A percentile compares a stretch with the other conserved stretches of the same genome.
These are phyloP conservation scores for Lachnellula willkommii DNA, from an alignment of 2,329 filamentous ascomycete species.

Conservation along the genomic window DNA sequence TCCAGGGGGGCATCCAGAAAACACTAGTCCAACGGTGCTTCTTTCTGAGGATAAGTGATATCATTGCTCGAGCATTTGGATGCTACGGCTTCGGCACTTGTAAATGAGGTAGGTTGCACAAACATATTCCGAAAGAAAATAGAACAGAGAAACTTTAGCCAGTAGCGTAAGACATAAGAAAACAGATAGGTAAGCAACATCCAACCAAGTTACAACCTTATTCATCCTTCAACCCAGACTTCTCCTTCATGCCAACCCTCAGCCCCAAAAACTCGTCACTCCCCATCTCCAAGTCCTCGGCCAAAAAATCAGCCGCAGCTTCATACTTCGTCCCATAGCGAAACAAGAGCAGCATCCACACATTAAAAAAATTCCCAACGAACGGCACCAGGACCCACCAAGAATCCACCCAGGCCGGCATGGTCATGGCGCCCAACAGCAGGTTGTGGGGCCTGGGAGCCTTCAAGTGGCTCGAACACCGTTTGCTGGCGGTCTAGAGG, in stretches of 20 bases:
- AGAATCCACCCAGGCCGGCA: conserved; percentile 9
- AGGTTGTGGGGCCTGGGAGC: conserved; percentile 22
- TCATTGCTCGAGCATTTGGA: too few relatives aligned
- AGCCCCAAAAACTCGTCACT: conserved; percentile 32
- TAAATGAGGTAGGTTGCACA: too few relatives aligned
- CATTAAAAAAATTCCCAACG: conserved; percentile 28
- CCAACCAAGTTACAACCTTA: not conserved
- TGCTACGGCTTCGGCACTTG: too few relatives aligned
- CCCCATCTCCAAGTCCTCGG: conserved; percentile 33
- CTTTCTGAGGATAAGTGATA: too few relatives aligned
- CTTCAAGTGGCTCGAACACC: conserved; percentile 31
- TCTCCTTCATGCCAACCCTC: conserved; percentile 32
- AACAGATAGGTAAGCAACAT: not conserved
- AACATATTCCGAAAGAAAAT: too few relatives aligned
- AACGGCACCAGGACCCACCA: conserved; percentile 15
- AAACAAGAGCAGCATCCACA: conserved; percentile 29
- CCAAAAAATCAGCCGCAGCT: conserved; percentile 39
- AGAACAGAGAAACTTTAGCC: too few relatives aligned
- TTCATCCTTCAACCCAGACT: conserved; percentile 8
- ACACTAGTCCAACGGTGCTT: too few relatives aligned
- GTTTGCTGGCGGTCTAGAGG: conserved; percentile 32
- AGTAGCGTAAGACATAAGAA: too few relatives aligned
- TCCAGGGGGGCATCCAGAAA: too few relatives aligned
- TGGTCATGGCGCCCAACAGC: conserved; percentile 3
- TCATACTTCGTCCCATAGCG: conserved; percentile 36